Evolutionary conservation across 2,329 filamentous ascomycete species (phyloP).

Genomic region (Fusarium sp.): DNA sequence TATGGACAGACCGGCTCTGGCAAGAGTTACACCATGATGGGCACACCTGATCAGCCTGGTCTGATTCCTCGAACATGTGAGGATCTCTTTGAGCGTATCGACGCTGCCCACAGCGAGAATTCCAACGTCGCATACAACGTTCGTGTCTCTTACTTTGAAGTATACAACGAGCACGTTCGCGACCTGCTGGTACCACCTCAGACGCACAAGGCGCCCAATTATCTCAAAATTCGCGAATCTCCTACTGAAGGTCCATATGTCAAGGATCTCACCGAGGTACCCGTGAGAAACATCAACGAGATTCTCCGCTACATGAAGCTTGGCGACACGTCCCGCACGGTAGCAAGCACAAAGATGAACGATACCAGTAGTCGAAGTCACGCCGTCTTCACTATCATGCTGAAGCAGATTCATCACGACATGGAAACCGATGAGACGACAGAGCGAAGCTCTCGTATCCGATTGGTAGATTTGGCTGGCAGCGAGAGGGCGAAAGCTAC

Average conservation of each 20-base stretch:
- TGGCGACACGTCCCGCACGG: conserved; percentile 88
- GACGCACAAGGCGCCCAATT: conserved; percentile 81
- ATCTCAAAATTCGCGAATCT: conserved; percentile 97
- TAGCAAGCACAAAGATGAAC: conserved; percentile 98
- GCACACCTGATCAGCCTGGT: conserved; percentile 83
- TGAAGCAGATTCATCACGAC: conserved; percentile 98
- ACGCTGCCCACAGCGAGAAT: conserved; percentile 78
- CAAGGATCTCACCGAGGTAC: conserved; percentile 93
- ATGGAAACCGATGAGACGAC: conserved; percentile 98
- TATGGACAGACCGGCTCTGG: conserved; percentile 98
- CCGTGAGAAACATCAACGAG: conserved; percentile 87
- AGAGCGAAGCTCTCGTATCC: conserved; percentile 91
- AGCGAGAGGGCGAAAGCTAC: conserved; percentile 96
- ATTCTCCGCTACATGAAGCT: conserved; percentile 91
- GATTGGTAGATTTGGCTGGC: conserved; percentile 93
- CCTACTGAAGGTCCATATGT: conserved; percentile 96
- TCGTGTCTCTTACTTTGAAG: conserved; percentile 97
- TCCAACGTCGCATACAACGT: conserved; percentile 97
- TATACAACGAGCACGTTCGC: conserved; percentile 99
- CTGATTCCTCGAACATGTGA: conserved; percentile 96
- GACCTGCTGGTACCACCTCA: conserved; percentile 85
- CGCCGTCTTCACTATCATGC: conserved; percentile 96
- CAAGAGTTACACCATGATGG: conserved; percentile 99
- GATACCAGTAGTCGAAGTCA: conserved; percentile 97
- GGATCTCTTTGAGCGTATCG: conserved; percentile 94